phyloP scores from a whole-genome alignment of 192 early-diverging fungal genomes.

The Bifiguratus adelaidae region DNA sequence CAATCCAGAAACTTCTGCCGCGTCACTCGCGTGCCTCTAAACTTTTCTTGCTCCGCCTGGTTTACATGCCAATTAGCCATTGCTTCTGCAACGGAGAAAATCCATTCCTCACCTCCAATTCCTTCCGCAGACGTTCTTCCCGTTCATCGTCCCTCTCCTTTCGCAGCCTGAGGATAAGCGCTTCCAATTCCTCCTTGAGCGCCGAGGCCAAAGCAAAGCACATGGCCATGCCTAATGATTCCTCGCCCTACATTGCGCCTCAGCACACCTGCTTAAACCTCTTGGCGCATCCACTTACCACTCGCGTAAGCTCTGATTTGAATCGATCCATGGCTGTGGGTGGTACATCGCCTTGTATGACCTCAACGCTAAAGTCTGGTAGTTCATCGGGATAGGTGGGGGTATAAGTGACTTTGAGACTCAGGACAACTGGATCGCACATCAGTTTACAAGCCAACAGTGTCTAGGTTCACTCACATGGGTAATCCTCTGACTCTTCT shows the following conservation, averaged over 20 bases:
- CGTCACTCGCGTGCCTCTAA: constrained; percentile 79
- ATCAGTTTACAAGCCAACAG: not conserved
- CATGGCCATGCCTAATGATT: constrained; percentile 87
- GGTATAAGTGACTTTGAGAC: constrained; percentile 53
- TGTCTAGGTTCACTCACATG: constrained; percentile 20
- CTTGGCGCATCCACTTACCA: constrained; percentile 13
- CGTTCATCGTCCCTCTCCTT: constrained; percentile 28
- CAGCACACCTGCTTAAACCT: no score
- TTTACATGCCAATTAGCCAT: constrained; percentile 2
- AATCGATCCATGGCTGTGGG: constrained; percentile 80
- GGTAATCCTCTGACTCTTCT: constrained; percentile 48
- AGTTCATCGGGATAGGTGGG: constrained; percentile 61
- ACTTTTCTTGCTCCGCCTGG: constrained; percentile 59
- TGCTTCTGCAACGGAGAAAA: not conserved
- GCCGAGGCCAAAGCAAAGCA: constrained; percentile 71
- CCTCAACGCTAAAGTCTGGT: constrained; percentile 49
- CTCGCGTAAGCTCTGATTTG: constrained; percentile 16
- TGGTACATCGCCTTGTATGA: constrained; percentile 35
- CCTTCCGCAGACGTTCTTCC: constrained; percentile 42
- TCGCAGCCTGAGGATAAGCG: constrained; percentile 42
- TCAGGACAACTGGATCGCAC: constrained; percentile 29
- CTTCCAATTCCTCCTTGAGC: constrained; percentile 63
- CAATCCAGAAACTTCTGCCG: constrained; percentile 64
- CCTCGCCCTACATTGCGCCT: constrained; percentile 51
- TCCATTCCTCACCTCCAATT: constrained; percentile 37